These are phyloP conservation scores for Ogataea trehaloabstinens DNA, from an alignment of 805 yeast genomes.

Conservation along the genomic window DNA sequence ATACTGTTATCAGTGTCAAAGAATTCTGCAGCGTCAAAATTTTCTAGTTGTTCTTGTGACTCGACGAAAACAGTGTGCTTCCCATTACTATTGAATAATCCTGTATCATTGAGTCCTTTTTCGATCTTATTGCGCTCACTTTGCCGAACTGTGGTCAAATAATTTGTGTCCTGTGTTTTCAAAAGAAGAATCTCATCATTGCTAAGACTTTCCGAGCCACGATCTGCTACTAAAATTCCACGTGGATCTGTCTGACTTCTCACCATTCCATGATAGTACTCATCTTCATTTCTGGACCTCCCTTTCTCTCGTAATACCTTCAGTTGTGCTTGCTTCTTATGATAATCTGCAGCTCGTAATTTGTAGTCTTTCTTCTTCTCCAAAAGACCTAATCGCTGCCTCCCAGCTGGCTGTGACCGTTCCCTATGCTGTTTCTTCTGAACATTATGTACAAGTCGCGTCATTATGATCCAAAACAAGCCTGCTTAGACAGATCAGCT, in stretches of 20 bases:
- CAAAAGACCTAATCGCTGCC: slow-evolving; percentile 76
- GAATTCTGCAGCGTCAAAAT: slow-evolving; percentile 60
- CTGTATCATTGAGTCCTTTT: slow-evolving; percentile 47
- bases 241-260: slow-evolving; percentile 60
- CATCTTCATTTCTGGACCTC: slow-evolving; percentile 81
- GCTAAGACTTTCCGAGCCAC: slow-evolving; percentile 59
- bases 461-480: slow-evolving; percentile 50
- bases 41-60: slow-evolving; percentile 47
- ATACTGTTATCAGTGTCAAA: slow-evolving; percentile 71
- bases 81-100: slow-evolving; percentile 55
- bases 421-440: slow-evolving; percentile 97
- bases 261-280: slow-evolving; percentile 93
- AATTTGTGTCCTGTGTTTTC: slow-evolving; percentile 89
- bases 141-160: slow-evolving; percentile 72
- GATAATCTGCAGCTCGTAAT: slow-evolving; percentile 54
- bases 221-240: slow-evolving; percentile 66
- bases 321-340: slow-evolving; percentile 59
- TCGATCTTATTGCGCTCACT: slow-evolving; percentile 66
- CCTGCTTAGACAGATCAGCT: too few relatives aligned
- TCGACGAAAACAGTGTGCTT: slow-evolving; percentile 87
- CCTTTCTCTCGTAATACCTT: slow-evolving; percentile 75
- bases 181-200: slow-evolving; percentile 77
- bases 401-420: slow-evolving; percentile 77
- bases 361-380: slow-evolving; percentile 90
- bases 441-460: slow-evolving; percentile 79